These are phyloP conservation scores for Aspergillus niger DNA, from an alignment of 2,329 filamentous ascomycete species.

Conservation along the genomic window DNA sequence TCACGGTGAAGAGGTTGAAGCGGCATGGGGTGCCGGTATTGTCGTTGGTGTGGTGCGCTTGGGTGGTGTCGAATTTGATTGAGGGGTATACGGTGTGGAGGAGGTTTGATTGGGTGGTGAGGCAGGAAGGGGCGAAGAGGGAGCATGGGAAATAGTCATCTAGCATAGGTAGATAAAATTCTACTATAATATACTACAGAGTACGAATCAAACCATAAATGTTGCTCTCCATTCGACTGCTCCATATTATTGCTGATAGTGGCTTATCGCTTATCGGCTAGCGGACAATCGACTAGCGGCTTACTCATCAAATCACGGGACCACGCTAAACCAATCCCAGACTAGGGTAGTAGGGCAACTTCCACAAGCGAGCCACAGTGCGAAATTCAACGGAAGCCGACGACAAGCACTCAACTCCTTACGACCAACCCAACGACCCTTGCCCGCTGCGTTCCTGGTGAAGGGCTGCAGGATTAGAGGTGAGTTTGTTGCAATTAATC, in stretches of 20 bases:
- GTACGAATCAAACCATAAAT: too few relatives aligned
- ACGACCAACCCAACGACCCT: conserved; percentile 44
- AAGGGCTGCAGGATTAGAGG: conserved; percentile 49
- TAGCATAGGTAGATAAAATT: too few relatives aligned
- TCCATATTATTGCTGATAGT: too few relatives aligned
- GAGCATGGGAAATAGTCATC: conserved; percentile 25
- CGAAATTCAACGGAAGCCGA: conserved; percentile 45
- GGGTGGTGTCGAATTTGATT: conserved; percentile 55
- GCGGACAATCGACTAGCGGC: conserved; percentile 8
- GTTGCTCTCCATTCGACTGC: too few relatives aligned
- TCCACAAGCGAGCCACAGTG: conserved; percentile 49
- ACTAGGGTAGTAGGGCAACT: conserved; percentile 45
- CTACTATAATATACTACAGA: too few relatives aligned
- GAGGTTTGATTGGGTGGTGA: conserved; percentile 51
- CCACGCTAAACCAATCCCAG: conserved; percentile 23
- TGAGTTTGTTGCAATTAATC: conserved; percentile 35
- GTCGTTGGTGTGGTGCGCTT: conserved; percentile 55
- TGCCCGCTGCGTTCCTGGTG: conserved; percentile 47
- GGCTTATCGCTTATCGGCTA: neutral
- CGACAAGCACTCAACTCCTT: conserved; percentile 42
- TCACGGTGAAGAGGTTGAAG: conserved; percentile 50
- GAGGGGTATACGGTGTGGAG: conserved; percentile 55
- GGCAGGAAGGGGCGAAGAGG: conserved; percentile 40
- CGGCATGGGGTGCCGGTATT: conserved; percentile 55
- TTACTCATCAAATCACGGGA: conserved; percentile 27